Conservation (phyloP, 2,329 filamentous ascomycete genomes). For the Pseudogymnoascus pannorum region DNA sequence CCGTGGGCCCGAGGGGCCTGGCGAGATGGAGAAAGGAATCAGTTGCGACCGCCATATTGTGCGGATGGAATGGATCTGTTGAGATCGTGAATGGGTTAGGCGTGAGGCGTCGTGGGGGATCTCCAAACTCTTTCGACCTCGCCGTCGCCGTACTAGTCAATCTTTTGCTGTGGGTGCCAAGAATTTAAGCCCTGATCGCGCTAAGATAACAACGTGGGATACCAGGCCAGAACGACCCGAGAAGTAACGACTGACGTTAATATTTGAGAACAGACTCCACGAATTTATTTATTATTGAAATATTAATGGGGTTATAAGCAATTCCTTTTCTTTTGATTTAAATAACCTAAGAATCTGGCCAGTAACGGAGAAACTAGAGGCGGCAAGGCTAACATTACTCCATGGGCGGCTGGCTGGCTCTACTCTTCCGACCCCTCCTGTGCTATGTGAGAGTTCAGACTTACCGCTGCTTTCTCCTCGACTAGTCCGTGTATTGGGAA, state of each 20-base stretch:
- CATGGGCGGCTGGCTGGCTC: neutral
- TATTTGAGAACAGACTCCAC: neutral
- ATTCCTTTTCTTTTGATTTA: neutral
- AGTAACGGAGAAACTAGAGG: neutral
- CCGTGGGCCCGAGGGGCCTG: slow-evolving; percentile 78
- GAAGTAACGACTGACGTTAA: neutral
- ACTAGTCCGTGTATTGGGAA: neutral
- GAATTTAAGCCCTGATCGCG: slow-evolving; percentile 28
- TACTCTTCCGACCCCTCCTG: neutral
- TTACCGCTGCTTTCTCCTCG: neutral
- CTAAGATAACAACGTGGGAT: slow-evolving; percentile 40
- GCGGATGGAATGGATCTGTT: slow-evolving; percentile 25
- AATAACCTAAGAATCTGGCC: neutral
- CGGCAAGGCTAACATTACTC: neutral
- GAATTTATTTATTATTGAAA: neutral
- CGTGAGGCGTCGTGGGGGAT: slow-evolving; percentile 12
- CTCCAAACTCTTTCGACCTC: slow-evolving; percentile 16
- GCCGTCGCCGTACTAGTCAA: slow-evolving; percentile 15
- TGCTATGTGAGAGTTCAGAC: neutral
- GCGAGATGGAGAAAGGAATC: slow-evolving; percentile 92
- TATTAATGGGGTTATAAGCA: neutral
- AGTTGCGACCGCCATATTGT: slow-evolving; percentile 67
- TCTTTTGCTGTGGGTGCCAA: slow-evolving; percentile 27
- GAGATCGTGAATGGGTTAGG: slow-evolving; percentile 12
- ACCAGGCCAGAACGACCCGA: slow-evolving; percentile 9